Conservation (phyloP, 75 land plant species). For the Picea glauca region DNA sequence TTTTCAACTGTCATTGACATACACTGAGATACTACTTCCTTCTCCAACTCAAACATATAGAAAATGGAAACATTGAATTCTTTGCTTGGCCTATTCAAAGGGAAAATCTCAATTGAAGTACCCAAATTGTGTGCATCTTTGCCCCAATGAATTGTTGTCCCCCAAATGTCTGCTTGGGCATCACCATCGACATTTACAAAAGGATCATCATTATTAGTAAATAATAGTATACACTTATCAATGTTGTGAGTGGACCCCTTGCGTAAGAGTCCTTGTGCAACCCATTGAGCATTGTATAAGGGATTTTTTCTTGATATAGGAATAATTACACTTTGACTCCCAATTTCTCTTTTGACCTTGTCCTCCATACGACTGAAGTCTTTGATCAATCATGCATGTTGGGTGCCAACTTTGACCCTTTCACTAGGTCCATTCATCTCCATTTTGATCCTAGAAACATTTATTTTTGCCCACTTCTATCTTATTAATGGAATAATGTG, state of each 20-base stretch:
- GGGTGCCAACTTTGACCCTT: no score
- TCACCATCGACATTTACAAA: constrained; percentile 59
- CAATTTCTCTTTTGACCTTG: constrained; percentile 57
- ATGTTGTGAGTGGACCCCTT: constrained; percentile 79
- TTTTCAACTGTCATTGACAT: constrained; percentile 9
- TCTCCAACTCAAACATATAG: constrained; percentile 18
- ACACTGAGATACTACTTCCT: no score
- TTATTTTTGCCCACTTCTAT: no score
- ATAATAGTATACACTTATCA: constrained; percentile 67
- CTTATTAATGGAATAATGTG: no score
- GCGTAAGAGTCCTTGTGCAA: constrained; percentile 88
- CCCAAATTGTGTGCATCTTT: constrained; percentile 95
- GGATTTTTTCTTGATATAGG: constrained; percentile 64
- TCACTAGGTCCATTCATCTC: no score
- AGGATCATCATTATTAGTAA: constrained; percentile 94
- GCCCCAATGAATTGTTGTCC: constrained; percentile 88
- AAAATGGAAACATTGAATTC: constrained; percentile 68
- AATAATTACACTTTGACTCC: constrained; percentile 58
- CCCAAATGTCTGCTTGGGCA: constrained; percentile 64
- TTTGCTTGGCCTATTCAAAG: constrained; percentile 59
- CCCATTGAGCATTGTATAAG: constrained; percentile 97
- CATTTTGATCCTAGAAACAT: no score
- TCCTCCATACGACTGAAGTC: constrained; percentile 55
- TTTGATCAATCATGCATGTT: constrained; percentile 68
- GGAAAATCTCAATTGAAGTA: constrained; percentile 77